Conservation (phyloP, 495 filamentous ascomycete species). For the Penicillium maclennaniae region DNA sequence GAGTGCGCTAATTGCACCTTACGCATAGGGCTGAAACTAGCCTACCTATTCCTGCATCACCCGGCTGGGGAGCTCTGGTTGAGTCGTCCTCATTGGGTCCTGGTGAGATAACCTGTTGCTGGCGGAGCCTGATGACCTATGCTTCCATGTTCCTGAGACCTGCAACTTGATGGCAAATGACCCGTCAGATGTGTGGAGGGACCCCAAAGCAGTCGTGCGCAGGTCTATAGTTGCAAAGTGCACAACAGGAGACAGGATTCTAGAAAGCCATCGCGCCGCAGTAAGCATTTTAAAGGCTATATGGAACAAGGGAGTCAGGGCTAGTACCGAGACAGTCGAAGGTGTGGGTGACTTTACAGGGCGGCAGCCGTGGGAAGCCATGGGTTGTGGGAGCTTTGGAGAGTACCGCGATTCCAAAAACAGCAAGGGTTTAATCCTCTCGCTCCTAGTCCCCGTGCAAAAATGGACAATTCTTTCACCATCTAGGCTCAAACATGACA, state of each 20-base stretch:
- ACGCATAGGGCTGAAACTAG: conserved; percentile 25
- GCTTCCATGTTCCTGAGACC: neutral
- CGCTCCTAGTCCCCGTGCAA: no score
- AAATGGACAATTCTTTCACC: no score
- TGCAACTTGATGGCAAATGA: neutral
- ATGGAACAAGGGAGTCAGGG: neutral
- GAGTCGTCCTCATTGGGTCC: neutral
- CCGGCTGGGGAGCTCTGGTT: neutral
- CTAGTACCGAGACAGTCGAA: neutral
- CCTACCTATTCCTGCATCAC: conserved; percentile 13
- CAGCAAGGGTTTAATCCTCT: no score
- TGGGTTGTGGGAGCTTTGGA: no score
- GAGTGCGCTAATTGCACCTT: conserved; percentile 12
- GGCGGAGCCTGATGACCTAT: neutral
- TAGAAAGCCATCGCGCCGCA: no score
- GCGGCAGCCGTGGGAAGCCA: no score
- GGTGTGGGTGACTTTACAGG: neutral
- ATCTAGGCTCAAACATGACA: neutral
- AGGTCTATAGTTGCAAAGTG: no score
- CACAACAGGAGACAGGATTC: no score
- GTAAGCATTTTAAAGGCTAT: neutral
- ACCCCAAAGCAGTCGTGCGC: neutral
- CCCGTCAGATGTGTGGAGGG: neutral
- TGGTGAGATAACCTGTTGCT: neutral
- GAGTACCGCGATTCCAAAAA: no score